Conservation (phyloP, 2,329 filamentous ascomycete genomes). For the Pseudocercospora crystallina region DNA sequence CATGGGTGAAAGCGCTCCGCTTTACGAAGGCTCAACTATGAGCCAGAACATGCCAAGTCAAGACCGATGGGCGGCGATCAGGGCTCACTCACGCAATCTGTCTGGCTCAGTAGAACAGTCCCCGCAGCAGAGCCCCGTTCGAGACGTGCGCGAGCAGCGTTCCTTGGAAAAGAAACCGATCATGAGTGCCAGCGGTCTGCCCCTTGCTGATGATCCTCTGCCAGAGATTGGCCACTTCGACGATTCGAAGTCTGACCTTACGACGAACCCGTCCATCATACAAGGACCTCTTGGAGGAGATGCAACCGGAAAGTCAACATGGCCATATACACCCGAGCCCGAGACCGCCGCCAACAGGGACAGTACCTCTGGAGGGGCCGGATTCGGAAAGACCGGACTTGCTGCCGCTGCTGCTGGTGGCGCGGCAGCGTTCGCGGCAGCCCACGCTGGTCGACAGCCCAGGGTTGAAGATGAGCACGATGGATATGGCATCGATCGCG, state of each 20-base stretch:
- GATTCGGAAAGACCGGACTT: slow-evolving; percentile 19
- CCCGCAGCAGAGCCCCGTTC: slow-evolving; percentile 51
- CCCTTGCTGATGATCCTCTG: slow-evolving; percentile 67
- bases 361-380: slow-evolving; percentile 18
- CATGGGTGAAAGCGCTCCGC: slow-evolving; percentile 23
- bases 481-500: slow-evolving; percentile 14
- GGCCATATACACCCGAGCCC: slow-evolving; percentile 36
- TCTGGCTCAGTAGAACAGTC: slow-evolving; percentile 35
- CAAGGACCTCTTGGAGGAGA: slow-evolving; percentile 68
- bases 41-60: slow-evolving; percentile 33
- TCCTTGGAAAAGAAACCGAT: slow-evolving; percentile 44
- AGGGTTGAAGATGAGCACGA: slow-evolving; percentile 34
- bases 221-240: slow-evolving; percentile 71
- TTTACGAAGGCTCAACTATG: slow-evolving; percentile 34
- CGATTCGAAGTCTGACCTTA: slow-evolving; percentile 63
- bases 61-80: slow-evolving; percentile 40
- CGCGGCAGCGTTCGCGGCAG: slow-evolving; percentile 27
- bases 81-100: slow-evolving; percentile 42
- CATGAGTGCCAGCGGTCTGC: slow-evolving; percentile 69
- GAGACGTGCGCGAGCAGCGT: slow-evolving; percentile 20
- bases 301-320: slow-evolving; percentile 50
- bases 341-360: slow-evolving; percentile 17
- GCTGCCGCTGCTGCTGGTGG: slow-evolving; percentile 29
- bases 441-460: slow-evolving; percentile 38
- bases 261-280: slow-evolving; percentile 82